Percentiles rank a stretch among this genome's conserved stretches.
These are phyloP conservation scores for Komagataella pastoris DNA, from an alignment of 805 yeast species.

Conservation along the genomic window DNA sequence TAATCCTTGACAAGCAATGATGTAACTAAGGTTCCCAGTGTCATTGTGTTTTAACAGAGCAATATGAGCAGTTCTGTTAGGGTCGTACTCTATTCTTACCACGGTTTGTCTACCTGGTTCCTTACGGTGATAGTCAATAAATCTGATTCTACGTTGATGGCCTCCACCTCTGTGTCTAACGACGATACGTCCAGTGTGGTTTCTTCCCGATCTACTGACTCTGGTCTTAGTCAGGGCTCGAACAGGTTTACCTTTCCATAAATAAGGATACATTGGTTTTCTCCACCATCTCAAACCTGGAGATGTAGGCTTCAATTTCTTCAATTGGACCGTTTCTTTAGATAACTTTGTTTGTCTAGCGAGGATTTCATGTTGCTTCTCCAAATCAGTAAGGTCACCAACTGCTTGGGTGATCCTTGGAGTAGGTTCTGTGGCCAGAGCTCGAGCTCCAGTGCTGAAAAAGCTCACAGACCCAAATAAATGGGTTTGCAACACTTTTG, in stretches of 20 bases:
- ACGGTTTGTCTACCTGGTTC: conserved; percentile 67
- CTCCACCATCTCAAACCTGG: conserved; percentile 87
- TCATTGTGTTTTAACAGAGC: conserved; percentile 63
- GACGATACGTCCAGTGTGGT: conserved; percentile 76
- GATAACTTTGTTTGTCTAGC: conserved; percentile 63
- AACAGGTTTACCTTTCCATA: conserved; percentile 78
- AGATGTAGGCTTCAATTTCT: conserved; percentile 64
- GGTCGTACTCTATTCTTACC: conserved; percentile 87
- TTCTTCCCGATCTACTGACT: conserved; percentile 76
- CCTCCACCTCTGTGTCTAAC: conserved; percentile 97
- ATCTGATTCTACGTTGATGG: conserved; percentile 74
- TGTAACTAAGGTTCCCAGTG: conserved; percentile 58
- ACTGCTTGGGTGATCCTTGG: conserved; percentile 27
- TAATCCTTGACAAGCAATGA: conserved; percentile 84
- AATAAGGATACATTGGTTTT: conserved; percentile 74
- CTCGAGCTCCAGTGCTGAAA: conserved; percentile 11
- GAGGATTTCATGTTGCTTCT: conserved; percentile 61
- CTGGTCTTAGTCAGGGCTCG: conserved; percentile 61
- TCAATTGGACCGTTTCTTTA: conserved; percentile 57
- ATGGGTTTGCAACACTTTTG: neutral
- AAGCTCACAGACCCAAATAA: neutral
- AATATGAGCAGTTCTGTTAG: conserved; percentile 86
- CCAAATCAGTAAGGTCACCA: conserved; percentile 54
- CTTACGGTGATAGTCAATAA: conserved; percentile 63
- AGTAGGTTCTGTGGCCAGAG: conserved; percentile 18